Percentiles rank a stretch among this genome's conserved stretches.
Conservation (phyloP, 768 basidiomycete genomes). For the Rhodosporidiobolus odoratus region DNA sequence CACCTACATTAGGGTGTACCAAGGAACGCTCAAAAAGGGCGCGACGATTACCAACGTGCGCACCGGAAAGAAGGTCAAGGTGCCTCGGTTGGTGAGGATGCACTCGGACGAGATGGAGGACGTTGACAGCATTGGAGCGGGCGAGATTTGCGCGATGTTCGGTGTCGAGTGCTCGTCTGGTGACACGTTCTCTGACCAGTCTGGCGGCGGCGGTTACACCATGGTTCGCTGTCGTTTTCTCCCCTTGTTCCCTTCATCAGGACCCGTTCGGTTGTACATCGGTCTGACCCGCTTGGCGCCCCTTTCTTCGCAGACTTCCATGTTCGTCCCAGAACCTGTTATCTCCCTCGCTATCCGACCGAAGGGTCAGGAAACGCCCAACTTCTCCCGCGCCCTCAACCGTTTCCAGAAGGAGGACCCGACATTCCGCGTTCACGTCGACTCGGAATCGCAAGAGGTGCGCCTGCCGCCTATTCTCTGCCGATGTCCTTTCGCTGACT, state of each 20-base stretch:
- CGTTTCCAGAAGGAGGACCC: slow-evolving; percentile 99
- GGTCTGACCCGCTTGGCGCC: no score
- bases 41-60: slow-evolving; percentile 82
- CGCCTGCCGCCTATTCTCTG: neutral
- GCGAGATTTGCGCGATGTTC: slow-evolving; percentile 99
- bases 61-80: slow-evolving; percentile 94
- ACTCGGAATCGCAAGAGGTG: slow-evolving; percentile 89
- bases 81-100: slow-evolving; percentile 92
- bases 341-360: slow-evolving; percentile 93
- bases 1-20: slow-evolving; percentile 97
- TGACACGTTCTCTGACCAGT: slow-evolving; percentile 84
- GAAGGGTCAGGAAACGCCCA: slow-evolving; percentile 83
- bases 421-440: slow-evolving; percentile 95
- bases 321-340: slow-evolving; percentile 98
- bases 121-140: slow-evolving; percentile 85
- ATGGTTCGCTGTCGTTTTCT: slow-evolving; percentile 55
- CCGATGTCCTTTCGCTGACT: neutral
- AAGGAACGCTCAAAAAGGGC: slow-evolving; percentile 83
- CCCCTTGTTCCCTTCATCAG: neutral
- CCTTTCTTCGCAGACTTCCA: slow-evolving; percentile 64
- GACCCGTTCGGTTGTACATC: no score
- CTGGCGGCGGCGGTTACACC: slow-evolving; percentile 73
- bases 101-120: slow-evolving; percentile 99
- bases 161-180: slow-evolving; percentile 97
- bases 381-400: slow-evolving; percentile 92